A percentile compares a stretch with the other conserved stretches of the same genome.
Conservation (phyloP, 169 alveolate species). For the Plasmodium inui region DNA sequence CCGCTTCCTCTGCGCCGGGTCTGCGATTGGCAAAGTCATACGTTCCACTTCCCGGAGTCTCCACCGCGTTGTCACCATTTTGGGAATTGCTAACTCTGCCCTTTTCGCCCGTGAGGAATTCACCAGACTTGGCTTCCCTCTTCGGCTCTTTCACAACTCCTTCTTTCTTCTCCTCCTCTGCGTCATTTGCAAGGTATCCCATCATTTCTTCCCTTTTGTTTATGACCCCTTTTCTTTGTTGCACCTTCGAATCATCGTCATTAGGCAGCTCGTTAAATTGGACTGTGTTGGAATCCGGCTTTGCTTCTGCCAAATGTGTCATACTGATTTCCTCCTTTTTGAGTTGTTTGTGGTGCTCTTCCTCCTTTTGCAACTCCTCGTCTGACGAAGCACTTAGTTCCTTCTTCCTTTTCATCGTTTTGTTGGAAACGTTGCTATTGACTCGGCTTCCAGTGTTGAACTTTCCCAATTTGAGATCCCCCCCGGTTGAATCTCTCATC, state of each 20-base stretch:
- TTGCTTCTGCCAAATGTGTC: not conserved
- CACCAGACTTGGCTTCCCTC: not conserved
- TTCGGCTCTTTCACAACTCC: not conserved
- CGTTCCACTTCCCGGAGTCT: not conserved
- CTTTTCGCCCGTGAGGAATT: not conserved
- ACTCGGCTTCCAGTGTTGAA: not conserved
- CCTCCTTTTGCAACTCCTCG: slow-evolving; percentile 6
- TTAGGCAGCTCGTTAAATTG: not conserved
- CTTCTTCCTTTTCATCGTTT: slow-evolving; percentile 30
- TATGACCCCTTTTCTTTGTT: not conserved
- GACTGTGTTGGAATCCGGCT: not conserved
- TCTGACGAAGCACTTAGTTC: not conserved
- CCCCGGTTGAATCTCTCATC: not conserved
- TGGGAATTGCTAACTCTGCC: not conserved
- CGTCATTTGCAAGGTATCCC: not conserved
- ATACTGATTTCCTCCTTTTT: slow-evolving; percentile 12
- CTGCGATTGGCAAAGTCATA: not conserved
- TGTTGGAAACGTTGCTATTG: not conserved
- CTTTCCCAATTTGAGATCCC: not conserved
- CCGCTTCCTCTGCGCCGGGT: not conserved
- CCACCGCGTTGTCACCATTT: not conserved
- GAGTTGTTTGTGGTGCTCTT: not conserved
- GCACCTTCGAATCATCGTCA: not conserved
- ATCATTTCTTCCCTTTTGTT: slow-evolving; percentile 62
- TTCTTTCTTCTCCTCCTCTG: slow-evolving; percentile 2